These are phyloP conservation scores for Thelephora terrestris DNA, from an alignment of 1,284 basidiomycete genomes.

Conservation along the genomic window DNA sequence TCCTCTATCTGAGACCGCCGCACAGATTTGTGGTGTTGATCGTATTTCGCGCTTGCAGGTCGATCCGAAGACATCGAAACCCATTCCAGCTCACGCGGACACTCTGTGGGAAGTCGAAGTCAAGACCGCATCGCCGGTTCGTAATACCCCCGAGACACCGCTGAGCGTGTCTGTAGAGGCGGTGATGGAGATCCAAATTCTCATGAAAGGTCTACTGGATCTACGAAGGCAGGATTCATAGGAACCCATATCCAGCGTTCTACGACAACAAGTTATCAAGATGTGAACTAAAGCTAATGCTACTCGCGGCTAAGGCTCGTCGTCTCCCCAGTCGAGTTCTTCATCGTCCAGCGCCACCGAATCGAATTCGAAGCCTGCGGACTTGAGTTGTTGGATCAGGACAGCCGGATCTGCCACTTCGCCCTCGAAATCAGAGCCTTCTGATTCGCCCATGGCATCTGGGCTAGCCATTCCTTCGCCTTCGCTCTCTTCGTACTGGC, in stretches of 20 bases:
- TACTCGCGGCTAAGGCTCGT: conserved; percentile 26
- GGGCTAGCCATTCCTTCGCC: conserved; percentile 16
- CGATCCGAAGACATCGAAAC: conserved; percentile 59
- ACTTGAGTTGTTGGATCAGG: conserved; percentile 40
- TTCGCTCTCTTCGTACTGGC: conserved; percentile 47
- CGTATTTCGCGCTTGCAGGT: conserved; percentile 29
- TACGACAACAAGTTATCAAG: neutral
- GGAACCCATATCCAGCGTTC: conserved; percentile 1
- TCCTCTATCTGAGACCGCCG: conserved; percentile 5
- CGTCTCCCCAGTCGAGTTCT: conserved; percentile 53
- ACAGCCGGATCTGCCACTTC: conserved; percentile 35
- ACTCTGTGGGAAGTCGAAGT: conserved; percentile 79
- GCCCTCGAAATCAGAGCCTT: conserved; percentile 18
- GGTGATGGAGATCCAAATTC: conserved; percentile 63
- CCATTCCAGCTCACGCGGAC: conserved; percentile 60
- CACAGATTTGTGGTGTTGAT: neutral
- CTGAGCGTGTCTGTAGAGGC: conserved; percentile 54
- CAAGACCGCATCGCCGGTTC: conserved; percentile 64
- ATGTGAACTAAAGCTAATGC: too few species aligned
- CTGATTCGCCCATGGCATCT: neutral
- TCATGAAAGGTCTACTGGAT: conserved; percentile 73
- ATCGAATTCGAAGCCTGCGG: conserved; percentile 27
- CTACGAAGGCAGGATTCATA: conserved; percentile 54
- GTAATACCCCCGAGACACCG: conserved; percentile 60
- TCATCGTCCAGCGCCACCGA: conserved; percentile 33